These are phyloP conservation scores for Monosporascus sp. DNA, from an alignment of 2,329 filamentous ascomycete species.

Conservation along the genomic window DNA sequence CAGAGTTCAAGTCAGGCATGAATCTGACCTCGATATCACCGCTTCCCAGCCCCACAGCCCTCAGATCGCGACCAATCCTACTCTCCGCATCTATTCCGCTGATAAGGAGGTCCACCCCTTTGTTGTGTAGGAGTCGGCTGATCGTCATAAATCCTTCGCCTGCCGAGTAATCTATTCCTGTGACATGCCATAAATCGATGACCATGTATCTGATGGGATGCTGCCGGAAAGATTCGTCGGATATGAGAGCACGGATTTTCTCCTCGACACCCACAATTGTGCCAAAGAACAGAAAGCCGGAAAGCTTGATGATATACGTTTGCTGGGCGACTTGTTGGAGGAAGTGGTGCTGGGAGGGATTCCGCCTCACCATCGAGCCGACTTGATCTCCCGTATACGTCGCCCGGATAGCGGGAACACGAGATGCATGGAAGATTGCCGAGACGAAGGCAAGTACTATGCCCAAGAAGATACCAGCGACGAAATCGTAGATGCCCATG, in stretches of 20 bases:
- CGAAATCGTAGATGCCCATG: slow-evolving; percentile 97
- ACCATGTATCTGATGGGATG: slow-evolving; percentile 85
- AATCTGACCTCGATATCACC: slow-evolving; percentile 71
- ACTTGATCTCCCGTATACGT: slow-evolving; percentile 88
- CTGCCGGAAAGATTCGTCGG: slow-evolving; percentile 71
- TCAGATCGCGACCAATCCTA: slow-evolving; percentile 70
- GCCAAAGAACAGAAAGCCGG: slow-evolving; percentile 96
- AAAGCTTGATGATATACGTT: slow-evolving; percentile 85
- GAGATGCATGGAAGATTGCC: slow-evolving; percentile 85
- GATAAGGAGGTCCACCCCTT: slow-evolving; percentile 74
- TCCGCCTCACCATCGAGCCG: slow-evolving; percentile 86
- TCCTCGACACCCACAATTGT: slow-evolving; percentile 95
- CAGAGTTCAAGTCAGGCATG: slow-evolving; percentile 86
- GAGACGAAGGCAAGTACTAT: slow-evolving; percentile 89
- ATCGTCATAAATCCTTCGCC: slow-evolving; percentile 93
- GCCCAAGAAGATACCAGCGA: slow-evolving; percentile 86
- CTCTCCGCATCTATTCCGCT: slow-evolving; percentile 75
- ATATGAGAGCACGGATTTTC: slow-evolving; percentile 74
- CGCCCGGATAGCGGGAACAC: slow-evolving; percentile 81
- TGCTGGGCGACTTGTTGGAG: slow-evolving; percentile 80
- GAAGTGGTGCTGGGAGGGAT: slow-evolving; percentile 83
- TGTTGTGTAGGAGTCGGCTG: slow-evolving; percentile 73
- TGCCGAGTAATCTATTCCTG: slow-evolving; percentile 90
- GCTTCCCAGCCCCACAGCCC: slow-evolving; percentile 76
- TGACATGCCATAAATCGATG: slow-evolving; percentile 83